Percentiles rank a stretch among this genome's conserved stretches.
Conservation (phyloP, 78 protist species). For the Dictyostelium intermedium region DNA sequence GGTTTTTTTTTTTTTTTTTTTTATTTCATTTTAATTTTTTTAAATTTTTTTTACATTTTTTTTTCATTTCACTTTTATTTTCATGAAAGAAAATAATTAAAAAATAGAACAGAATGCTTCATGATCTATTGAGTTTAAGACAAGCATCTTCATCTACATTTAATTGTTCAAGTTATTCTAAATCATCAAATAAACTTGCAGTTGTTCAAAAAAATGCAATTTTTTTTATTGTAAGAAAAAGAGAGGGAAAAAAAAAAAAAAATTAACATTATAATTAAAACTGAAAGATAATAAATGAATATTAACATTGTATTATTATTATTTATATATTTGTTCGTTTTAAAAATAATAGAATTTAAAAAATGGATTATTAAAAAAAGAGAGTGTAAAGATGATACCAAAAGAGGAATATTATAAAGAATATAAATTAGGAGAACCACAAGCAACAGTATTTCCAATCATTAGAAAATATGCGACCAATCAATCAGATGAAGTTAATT, state of each 20-base stretch:
- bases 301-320: no score
- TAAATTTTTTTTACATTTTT: not conserved
- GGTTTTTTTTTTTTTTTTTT: no score
- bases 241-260: not conserved
- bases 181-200: not conserved
- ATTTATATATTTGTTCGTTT: no score
- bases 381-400: not conserved
- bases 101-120: not conserved
- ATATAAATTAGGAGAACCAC: not conserved
- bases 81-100: not conserved
- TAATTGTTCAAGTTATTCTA: not conserved
- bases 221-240: not conserved
- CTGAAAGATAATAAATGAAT: no score
- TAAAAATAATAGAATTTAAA: not conserved
- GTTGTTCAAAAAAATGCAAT: not conserved
- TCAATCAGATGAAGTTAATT: not conserved
- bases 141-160: not conserved
- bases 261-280: no score
- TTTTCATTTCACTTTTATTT: not conserved
- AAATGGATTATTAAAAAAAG: conserved; percentile 8
- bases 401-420: not conserved
- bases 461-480: not conserved
- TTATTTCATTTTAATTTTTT: no score
- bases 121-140: not conserved
- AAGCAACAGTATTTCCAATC: conserved; percentile 5